These are phyloP conservation scores for Trichoderma reesei DNA, from an alignment of 495 filamentous ascomycete genomes.

Conservation along the genomic window DNA sequence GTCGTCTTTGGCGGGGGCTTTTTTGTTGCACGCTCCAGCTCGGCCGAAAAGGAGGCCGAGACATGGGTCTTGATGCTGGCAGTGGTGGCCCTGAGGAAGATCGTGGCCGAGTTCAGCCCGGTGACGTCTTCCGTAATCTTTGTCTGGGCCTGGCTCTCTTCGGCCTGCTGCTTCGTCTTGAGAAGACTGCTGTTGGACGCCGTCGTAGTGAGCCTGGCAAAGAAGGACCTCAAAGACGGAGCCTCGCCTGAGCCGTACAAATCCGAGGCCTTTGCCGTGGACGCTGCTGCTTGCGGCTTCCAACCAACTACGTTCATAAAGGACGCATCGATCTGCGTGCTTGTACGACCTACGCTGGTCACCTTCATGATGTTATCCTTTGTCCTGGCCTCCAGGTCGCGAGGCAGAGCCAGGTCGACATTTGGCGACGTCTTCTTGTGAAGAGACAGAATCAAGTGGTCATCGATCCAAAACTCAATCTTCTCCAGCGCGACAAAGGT, in stretches of 20 bases:
- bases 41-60: slow-evolving; percentile 54
- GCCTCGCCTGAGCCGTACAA: slow-evolving; percentile 30
- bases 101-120: slow-evolving; percentile 52
- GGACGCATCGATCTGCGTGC: slow-evolving; percentile 79
- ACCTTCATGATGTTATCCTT: slow-evolving; percentile 80
- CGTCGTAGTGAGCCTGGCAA: slow-evolving; percentile 55
- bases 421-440: slow-evolving; percentile 77
- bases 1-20: slow-evolving; percentile 87
- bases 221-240: slow-evolving; percentile 64
- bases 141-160: slow-evolving; percentile 45
- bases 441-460: slow-evolving; percentile 66
- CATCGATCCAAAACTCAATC: slow-evolving; percentile 86
- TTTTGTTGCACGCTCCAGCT: slow-evolving; percentile 93
- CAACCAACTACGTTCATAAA: slow-evolving; percentile 87
- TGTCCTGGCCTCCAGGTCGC: slow-evolving; percentile 70
- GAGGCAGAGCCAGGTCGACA: slow-evolving; percentile 59
- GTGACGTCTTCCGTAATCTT: slow-evolving; percentile 58
- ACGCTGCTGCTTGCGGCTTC: slow-evolving; percentile 46
- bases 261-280: slow-evolving; percentile 27
- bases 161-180: slow-evolving; percentile 37
- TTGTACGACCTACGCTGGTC: slow-evolving; percentile 59
- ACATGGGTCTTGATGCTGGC: slow-evolving; percentile 70
- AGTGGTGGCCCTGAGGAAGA: slow-evolving; percentile 81
- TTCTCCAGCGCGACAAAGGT: slow-evolving; percentile 85
- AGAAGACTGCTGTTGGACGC: slow-evolving; percentile 26